Conservation (phyloP, 768 basidiomycete genomes). For the Rhodotorula graminis region DNA sequence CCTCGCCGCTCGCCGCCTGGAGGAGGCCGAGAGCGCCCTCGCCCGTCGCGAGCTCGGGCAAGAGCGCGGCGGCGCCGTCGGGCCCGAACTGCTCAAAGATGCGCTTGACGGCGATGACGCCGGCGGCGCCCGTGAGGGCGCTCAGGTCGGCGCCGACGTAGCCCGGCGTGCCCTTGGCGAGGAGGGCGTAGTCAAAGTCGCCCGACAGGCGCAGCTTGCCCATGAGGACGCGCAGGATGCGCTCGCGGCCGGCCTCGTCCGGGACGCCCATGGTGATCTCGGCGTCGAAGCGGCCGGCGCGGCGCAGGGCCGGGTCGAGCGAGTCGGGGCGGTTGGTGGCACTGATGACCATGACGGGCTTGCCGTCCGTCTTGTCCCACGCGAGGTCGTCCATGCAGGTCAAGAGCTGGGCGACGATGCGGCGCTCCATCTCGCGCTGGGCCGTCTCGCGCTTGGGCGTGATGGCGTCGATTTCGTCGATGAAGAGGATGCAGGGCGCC, state of each 20-base stretch:
- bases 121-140: conserved; percentile 85
- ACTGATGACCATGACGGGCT: conserved; percentile 87
- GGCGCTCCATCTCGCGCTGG: conserved; percentile 94
- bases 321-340: conserved; percentile 96
- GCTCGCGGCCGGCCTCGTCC: conserved; percentile 78
- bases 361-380: conserved; percentile 89
- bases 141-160: conserved; percentile 94
- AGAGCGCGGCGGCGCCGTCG: conserved; percentile 51
- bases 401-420: conserved; percentile 94
- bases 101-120: conserved; percentile 91
- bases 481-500: conserved; percentile 89
- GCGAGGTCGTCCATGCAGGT: conserved; percentile 99
- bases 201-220: conserved; percentile 77
- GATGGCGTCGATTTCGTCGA: conserved; percentile 97
- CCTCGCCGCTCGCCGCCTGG: neutral
- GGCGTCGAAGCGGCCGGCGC: conserved; percentile 93
- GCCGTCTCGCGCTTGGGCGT: conserved; percentile 97
- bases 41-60: conserved; percentile 43
- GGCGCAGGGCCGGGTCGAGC: conserved; percentile 82
- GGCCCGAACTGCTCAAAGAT: conserved; percentile 77
- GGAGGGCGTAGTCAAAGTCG: conserved; percentile 73
- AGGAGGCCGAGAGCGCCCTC: neutral
- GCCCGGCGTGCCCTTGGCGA: conserved; percentile 92
- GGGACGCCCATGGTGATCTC: conserved; percentile 98
- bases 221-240: conserved; percentile 81